These are phyloP conservation scores for Collybia sp. DNA, from an alignment of 768 basidiomycete species.

Conservation along the genomic window DNA sequence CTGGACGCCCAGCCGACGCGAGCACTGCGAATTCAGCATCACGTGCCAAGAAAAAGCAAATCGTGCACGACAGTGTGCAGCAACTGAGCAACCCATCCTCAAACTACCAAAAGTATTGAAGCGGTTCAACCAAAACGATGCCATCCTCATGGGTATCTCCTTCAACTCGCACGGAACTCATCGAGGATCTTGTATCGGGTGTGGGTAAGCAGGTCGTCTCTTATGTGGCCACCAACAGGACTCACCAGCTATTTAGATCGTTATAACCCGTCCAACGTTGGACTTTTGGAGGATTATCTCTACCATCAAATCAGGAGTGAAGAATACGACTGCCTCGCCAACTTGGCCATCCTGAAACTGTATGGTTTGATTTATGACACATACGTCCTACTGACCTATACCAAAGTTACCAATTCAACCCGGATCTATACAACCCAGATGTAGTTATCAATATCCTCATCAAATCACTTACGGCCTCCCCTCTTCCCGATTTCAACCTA, in stretches of 20 bases:
- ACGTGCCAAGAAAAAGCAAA: too few species aligned
- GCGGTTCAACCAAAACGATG: slow-evolving; percentile 29
- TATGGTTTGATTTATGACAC: slow-evolving; percentile 24
- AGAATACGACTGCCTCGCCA: slow-evolving; percentile 93
- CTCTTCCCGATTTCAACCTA: slow-evolving; percentile 91
- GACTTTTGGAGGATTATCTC: slow-evolving; percentile 94
- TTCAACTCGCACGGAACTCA: slow-evolving; percentile 75
- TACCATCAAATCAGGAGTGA: slow-evolving; percentile 89
- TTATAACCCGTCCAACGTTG: slow-evolving; percentile 93
- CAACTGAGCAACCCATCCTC: not conserved
- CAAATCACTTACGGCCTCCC: slow-evolving; percentile 81
- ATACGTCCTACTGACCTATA: slow-evolving; percentile 6
- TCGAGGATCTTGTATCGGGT: slow-evolving; percentile 87
- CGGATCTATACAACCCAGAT: slow-evolving; percentile 87
- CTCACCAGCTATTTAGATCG: slow-evolving; percentile 55
- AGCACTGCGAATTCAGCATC: not conserved
- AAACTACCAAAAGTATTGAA: not conserved
- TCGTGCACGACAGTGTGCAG: too few species aligned
- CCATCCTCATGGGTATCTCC: slow-evolving; percentile 68
- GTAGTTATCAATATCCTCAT: slow-evolving; percentile 93
- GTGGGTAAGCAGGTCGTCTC: slow-evolving; percentile 56
- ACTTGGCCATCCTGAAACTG: slow-evolving; percentile 93
- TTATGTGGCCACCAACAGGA: slow-evolving; percentile 2
- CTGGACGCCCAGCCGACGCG: too few species aligned
- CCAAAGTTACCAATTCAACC: slow-evolving; percentile 91